These are phyloP conservation scores for Chrysochromulina tobinii DNA, from an alignment of 78 protist genomes.

Conservation along the genomic window DNA sequence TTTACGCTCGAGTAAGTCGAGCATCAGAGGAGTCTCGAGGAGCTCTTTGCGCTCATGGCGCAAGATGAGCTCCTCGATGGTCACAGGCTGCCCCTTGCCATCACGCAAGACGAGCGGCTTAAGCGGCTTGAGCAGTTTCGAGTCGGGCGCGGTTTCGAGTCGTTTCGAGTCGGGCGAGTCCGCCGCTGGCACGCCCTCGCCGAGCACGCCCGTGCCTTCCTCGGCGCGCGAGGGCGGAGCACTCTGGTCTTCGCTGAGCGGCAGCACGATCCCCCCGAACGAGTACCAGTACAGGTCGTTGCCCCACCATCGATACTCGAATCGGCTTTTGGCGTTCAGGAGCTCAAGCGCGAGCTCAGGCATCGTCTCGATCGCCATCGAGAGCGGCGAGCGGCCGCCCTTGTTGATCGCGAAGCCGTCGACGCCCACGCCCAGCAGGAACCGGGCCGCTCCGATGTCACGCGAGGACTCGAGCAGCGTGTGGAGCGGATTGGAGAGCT, in stretches of 20 bases:
- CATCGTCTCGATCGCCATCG: not conserved
- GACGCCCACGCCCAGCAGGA: constrained; percentile 2
- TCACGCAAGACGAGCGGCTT: not conserved
- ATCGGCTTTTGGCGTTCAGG: not conserved
- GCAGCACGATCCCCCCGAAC: not conserved
- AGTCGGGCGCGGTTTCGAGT: too few relatives aligned
- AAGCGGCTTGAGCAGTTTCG: too few relatives aligned
- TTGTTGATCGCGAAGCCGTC: not conserved
- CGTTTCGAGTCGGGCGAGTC: too few relatives aligned
- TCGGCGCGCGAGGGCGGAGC: not conserved
- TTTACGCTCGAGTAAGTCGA: not conserved
- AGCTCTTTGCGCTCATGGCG: not conserved
- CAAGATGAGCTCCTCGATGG: constrained; percentile 1
- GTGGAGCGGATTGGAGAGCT: constrained; percentile 10
- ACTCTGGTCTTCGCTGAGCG: not conserved
- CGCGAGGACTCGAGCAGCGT: constrained; percentile 7
- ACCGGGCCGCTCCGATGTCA: not conserved
- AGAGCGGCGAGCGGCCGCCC: constrained; percentile 6
- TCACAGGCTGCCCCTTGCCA: too few relatives aligned
- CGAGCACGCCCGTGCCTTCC: too few relatives aligned
- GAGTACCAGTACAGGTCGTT: constrained; percentile 8
- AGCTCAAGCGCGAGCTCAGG: not conserved
- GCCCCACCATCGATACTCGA: constrained; percentile 5
- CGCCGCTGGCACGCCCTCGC: too few relatives aligned
- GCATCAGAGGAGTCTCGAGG: not conserved